Evolutionary conservation across 139 green algal genomes (phyloP), one percentile per base, ranked within the genome.

Genomic region (Chlorella vulgaris): DNA sequence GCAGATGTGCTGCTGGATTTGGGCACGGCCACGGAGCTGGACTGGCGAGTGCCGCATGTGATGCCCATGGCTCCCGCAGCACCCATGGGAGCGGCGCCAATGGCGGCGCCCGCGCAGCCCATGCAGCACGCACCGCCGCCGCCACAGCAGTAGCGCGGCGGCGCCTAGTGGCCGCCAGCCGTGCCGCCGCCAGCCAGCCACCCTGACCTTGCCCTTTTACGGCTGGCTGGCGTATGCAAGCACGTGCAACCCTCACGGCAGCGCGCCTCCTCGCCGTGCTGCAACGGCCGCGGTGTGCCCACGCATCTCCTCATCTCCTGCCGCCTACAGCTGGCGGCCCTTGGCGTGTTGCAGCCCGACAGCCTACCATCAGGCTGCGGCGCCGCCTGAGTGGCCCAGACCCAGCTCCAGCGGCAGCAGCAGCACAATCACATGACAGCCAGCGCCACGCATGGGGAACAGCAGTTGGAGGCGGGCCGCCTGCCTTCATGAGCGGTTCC

Each of bases 1-100:
- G 71, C 71, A 78, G 71, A 78, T 24, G 71, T 78, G 71, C 71
- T 78, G 71, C 71, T 78, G 50, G 71, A 78, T 33, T 26, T 78
- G 71, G 33, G 33, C 24, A n/a, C 50, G 0, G 50, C 21, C 31
- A 33, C 47, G 50, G 71, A 78, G 71, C 50, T 78, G 71, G 71
- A 78, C 71, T 78, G 71, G 71, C 71, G 71, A 50, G 71, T 78
- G 71, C 71, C 71, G 50, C 71, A 78, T 47, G 71, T 78, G 6
- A 78, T 78, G 71, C 47, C 47, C 47, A 67, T 78, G 71, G 33
- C 47, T 5, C 35, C 39, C 13, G 28, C 69, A 19, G 69, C 69
- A 43, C 28, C 43, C 28, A 76, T 76, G 69, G 55, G 55, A 15
- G 55, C 18, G 18, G 55, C 55, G 22, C 55, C 55, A 15, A 29